phyloP scores from a whole-genome alignment of 345 rosid species.

The Arabis alpina region DNA sequence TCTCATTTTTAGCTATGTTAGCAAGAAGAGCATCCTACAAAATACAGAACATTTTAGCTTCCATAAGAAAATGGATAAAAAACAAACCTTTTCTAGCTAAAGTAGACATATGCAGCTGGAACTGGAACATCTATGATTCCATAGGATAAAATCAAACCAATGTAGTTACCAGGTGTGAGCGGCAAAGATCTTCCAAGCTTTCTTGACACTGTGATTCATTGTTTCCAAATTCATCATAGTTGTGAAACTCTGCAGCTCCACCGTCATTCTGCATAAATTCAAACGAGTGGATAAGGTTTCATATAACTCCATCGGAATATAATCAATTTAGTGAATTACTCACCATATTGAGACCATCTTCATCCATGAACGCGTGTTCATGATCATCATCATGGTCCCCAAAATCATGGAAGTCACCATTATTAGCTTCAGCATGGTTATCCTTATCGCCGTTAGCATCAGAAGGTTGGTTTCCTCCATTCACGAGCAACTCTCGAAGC shows the following conservation, averaged over 20 bases:
- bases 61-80: conserved; percentile 12
- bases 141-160: conserved; percentile 7
- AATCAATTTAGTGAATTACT: conserved; percentile 16
- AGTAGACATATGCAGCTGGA: not conserved
- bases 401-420: conserved; percentile 58
- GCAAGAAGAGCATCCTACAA: conserved; percentile 92
- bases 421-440: conserved; percentile 52
- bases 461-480: conserved; percentile 49
- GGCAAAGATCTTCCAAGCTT: conserved; percentile 95
- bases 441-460: conserved; percentile 48
- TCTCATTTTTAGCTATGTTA: conserved; percentile 90
- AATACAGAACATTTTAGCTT: not conserved
- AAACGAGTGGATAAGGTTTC: conserved; percentile 35
- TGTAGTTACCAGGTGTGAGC: conserved; percentile 80
- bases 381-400: conserved; percentile 54
- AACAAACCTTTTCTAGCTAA: not conserved
- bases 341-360: conserved; percentile 55
- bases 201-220: conserved; percentile 56
- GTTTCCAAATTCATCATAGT: conserved; percentile 50
- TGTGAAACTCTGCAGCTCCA: conserved; percentile 42
- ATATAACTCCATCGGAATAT: conserved; percentile 13
- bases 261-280: conserved; percentile 46
- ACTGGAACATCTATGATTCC: not conserved
- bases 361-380: conserved; percentile 60
- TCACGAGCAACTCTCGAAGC: conserved; percentile 71